A percentile compares a stretch with the other conserved stretches of the same genome.
These are phyloP conservation scores for Caloboletus firmus DNA, from an alignment of 1,284 basidiomycete genomes.

Conservation along the genomic window DNA sequence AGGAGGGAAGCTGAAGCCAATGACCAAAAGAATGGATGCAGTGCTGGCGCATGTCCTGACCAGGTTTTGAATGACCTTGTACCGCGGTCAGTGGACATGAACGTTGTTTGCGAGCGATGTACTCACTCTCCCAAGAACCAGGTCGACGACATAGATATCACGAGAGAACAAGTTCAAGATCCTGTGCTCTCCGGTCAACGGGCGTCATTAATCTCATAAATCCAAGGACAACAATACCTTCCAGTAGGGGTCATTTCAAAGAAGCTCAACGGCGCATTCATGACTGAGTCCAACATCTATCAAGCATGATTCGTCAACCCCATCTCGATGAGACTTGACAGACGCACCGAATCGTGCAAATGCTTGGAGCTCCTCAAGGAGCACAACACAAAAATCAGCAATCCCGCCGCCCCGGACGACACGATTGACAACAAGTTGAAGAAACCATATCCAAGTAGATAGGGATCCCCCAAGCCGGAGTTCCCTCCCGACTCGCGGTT, in stretches of 20 bases:
- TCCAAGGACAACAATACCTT: constrained; percentile 44
- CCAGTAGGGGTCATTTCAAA: constrained; percentile 86
- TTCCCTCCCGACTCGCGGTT: constrained; percentile 67
- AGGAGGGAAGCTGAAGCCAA: constrained; percentile 77
- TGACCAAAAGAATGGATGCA: constrained; percentile 77
- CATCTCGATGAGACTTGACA: background rate
- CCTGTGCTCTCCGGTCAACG: constrained; percentile 37
- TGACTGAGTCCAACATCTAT: constrained; percentile 75
- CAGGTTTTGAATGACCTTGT: constrained; percentile 63
- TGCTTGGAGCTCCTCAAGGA: constrained; percentile 72
- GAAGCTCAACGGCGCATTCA: constrained; percentile 83
- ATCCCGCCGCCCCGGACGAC: constrained; percentile 53
- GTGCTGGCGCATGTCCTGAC: constrained; percentile 62
- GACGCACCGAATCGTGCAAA: constrained; percentile 73
- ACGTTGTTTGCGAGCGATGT: background rate
- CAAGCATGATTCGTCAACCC: constrained; percentile 2
- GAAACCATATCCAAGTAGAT: constrained; percentile 61
- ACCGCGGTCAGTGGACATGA: background rate
- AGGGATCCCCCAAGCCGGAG: constrained; percentile 51
- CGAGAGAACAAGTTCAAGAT: constrained; percentile 89
- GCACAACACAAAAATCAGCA: constrained; percentile 79
- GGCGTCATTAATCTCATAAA: background rate
- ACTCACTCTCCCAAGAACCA: constrained; percentile 67
- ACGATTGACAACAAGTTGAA: constrained; percentile 55
- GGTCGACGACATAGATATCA: constrained; percentile 91